A percentile compares a stretch with the other conserved stretches of the same genome.
Evolutionary conservation across 352 stramenopile species (phyloP).

Genomic region (Phytophthora sansomeana): DNA sequence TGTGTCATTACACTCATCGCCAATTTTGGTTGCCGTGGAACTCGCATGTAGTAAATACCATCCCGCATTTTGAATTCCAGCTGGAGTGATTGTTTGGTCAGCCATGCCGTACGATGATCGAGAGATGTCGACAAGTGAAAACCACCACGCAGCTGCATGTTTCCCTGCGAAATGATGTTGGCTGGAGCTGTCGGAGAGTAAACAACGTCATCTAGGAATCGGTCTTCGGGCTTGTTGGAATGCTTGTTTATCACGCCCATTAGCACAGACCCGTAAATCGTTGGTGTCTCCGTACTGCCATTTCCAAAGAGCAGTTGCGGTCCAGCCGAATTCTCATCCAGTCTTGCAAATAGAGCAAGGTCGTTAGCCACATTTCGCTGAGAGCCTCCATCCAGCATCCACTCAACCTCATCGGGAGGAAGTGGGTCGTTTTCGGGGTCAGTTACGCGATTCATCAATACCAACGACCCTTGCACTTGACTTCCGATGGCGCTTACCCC

Average conservation of each 20-base stretch:
- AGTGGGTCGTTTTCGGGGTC: neutral
- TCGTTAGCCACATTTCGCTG: neutral
- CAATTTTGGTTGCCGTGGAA: neutral
- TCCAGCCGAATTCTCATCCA: neutral
- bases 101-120: neutral
- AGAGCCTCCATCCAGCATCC: slow-evolving; percentile 1
- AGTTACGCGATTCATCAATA: neutral
- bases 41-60: slow-evolving; percentile 1
- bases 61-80: slow-evolving; percentile 7
- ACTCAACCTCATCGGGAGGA: neutral
- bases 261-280: neutral
- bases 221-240: neutral
- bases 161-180: slow-evolving; percentile 1
- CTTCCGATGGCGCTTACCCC: neutral
- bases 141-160: neutral
- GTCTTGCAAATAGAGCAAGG: neutral
- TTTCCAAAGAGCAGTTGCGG: neutral
- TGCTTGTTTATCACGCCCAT: neutral
- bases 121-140: slow-evolving; percentile 1
- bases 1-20: neutral
- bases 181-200: neutral
- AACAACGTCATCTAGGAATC: neutral
- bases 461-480: neutral
- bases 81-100: neutral
- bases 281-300: neutral